These are phyloP conservation scores for Backusella parvicylindrica DNA, from an alignment of 192 early-diverging fungal species.

Conservation along the genomic window DNA sequence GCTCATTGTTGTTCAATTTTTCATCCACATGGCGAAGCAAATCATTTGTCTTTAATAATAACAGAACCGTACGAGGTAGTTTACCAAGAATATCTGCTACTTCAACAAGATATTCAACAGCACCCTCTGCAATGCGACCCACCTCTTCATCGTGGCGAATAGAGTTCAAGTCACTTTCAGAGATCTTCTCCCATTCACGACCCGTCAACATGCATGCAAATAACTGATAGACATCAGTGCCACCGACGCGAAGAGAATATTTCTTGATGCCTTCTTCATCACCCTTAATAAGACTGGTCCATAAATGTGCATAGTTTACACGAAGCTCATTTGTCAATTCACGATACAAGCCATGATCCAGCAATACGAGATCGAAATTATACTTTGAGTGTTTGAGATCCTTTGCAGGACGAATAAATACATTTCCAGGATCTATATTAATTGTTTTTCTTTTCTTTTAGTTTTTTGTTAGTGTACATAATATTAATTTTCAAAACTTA, in stretches of 20 bases:
- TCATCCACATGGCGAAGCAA: constrained; percentile 71
- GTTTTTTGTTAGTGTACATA: background rate
- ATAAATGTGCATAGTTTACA: constrained; percentile 85
- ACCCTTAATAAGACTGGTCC: constrained; percentile 78
- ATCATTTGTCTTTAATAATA: constrained; percentile 93
- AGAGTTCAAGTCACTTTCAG: constrained; percentile 29
- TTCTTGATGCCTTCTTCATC: constrained; percentile 68
- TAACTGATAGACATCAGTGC: constrained; percentile 77
- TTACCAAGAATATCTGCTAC: constrained; percentile 79
- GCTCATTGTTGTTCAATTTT: constrained; percentile 22
- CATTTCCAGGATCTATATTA: constrained; percentile 73
- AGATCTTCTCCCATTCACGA: constrained; percentile 75
- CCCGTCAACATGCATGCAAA: constrained; percentile 91
- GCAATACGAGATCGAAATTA: constrained; percentile 87
- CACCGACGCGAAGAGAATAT: constrained; percentile 61
- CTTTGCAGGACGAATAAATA: constrained; percentile 61
- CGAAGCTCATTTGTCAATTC: constrained; percentile 65
- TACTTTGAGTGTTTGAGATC: constrained; percentile 44
- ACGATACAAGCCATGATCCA: constrained; percentile 91
- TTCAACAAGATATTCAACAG: constrained; percentile 60
- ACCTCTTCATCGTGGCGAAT: constrained; percentile 46
- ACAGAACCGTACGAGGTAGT: constrained; percentile 80
- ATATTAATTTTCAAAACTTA: constrained; percentile 1
- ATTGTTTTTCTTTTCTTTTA: background rate
- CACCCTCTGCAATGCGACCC: constrained; percentile 50